Base-by-base conservation (phyloP, 805 yeast species). In the Candida takata region DNA sequence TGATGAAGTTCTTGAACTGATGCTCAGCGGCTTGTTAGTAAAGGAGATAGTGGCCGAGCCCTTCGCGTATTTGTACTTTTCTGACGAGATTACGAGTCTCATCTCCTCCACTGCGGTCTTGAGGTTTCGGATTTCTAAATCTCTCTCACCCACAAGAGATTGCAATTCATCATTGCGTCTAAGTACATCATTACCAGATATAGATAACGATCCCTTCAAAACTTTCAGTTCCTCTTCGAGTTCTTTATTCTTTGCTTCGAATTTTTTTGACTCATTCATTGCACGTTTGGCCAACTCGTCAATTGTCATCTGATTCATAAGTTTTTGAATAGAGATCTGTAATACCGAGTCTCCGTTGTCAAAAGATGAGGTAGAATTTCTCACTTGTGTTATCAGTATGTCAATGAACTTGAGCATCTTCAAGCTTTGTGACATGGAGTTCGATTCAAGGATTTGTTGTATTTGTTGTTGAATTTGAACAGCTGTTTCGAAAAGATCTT, bases 261-360 rank as follows among this genome's bases (percentile, higher is more conserved):
- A 63, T 10, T 62, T 68, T 35, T 65, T 67, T 8, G 70, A 68
- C 32, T 77, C 82, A 35, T 46, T 55, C 40, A 58, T 64, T 43
- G 92, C 86, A 34, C 76, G 67, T 28, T 76, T 61, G 11, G 88
- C 88, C 58, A 79, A 74, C 33, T 81, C 88, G 52, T 85, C 95
- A 1, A 88, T 79, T 37, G 76, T 70, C 54, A 84, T 63, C 27
- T 80, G 68, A 13, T 82, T 70, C 43, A 70, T 65, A 25, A 86
- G 62, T 29, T 74, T 61, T 46, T 79, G 82, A 25, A 84, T 77
- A 2, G 86, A 78, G 31, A 79, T 67, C 24, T 77, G 79, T 43
- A 82, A 63, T 7, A 80, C 69, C 9, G 70, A 62, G 8, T 52
- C 52, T 24, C 72, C 75, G 36, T 73, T 72, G 9, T 70, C 66